Base-by-base conservation (phyloP, 2,329 filamentous ascomycete genomes). In the Aspergillus sp. region DNA sequence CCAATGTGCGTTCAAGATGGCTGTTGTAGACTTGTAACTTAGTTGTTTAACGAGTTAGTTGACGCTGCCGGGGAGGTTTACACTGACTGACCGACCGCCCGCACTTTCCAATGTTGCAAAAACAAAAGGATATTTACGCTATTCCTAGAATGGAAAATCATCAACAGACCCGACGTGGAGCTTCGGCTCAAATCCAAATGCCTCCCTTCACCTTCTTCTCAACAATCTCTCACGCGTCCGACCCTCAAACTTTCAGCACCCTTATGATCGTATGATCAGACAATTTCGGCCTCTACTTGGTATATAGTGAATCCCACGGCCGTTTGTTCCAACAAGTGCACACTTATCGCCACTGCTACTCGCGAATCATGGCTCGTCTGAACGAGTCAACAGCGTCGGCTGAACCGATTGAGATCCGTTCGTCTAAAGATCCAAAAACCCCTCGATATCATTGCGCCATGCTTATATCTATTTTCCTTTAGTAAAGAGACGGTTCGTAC, bases 401-500 rank as follows among this genome's bases (percentile, higher is more conserved):
- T 23, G 79, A 81, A 66, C 77, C 78, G n/a, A 65, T 81, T 56
- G 79, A 81, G 59, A 72, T 76, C 40, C 68, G 79, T 82, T 69
- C 70, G 79, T 74, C 17, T 25, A 5, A 27, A 35, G 23, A 7
- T 9, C 46, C 17, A 27, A 39, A 12, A 9, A 21, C 46, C 9
- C 21, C 7, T 17, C 35, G 2, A 7, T 15, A 12, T 9, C 15
- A 12, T 31, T 40, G 15, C 12, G 45, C 23, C 14, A 14, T 35
- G 11, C 44, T 57, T 44, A 47, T 15, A 15, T 25, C 31, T 41
- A 15, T 41, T 23, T 6, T 31, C 25, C 14, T 14, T 25, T 60
- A 87, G 84, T 88, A 53, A 88, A 87, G 75, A 79, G 86, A 59
- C 77, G 85, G 63, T 88, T 87, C 68, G 78, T 87, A 62, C 77